These are phyloP conservation scores for Xerocomus spinulosus DNA, from an alignment of 768 basidiomycete species.

Conservation along the genomic window DNA sequence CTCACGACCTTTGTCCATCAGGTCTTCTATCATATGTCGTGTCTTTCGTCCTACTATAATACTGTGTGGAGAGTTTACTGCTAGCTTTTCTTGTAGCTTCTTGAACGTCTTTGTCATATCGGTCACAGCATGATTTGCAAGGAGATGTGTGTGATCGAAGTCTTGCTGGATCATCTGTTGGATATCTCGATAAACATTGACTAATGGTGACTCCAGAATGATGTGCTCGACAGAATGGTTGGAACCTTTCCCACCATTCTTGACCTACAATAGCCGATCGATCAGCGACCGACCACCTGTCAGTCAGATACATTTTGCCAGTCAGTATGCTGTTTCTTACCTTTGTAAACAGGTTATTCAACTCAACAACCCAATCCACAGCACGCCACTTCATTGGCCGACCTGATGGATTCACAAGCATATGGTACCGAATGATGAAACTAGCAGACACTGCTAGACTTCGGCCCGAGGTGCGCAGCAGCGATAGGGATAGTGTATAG, in stretches of 20 bases:
- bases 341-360: slow-evolving; percentile 43
- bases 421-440: neutral
- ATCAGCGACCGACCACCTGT: too few relatives aligned
- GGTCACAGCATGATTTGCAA: neutral
- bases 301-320: too few relatives aligned
- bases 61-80: neutral
- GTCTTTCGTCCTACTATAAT: neutral
- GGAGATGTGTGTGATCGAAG: neutral
- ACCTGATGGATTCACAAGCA: slow-evolving; percentile 37
- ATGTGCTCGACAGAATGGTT: neutral
- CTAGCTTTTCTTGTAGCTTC: neutral
- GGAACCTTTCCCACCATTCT: neutral
- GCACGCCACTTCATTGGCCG: slow-evolving; percentile 27
- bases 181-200: neutral
- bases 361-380: slow-evolving; percentile 40
- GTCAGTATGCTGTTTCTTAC: too few relatives aligned
- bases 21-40: neutral
- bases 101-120: neutral
- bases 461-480: too few relatives aligned
- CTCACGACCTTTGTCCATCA: neutral
- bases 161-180: neutral
- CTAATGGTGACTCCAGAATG: neutral
- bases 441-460: too few relatives aligned
- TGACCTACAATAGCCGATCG: too few relatives aligned
- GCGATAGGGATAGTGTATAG: too few relatives aligned